phyloP scores from a whole-genome alignment of 805 yeast species.

The Priceomyces haplophilus region DNA sequence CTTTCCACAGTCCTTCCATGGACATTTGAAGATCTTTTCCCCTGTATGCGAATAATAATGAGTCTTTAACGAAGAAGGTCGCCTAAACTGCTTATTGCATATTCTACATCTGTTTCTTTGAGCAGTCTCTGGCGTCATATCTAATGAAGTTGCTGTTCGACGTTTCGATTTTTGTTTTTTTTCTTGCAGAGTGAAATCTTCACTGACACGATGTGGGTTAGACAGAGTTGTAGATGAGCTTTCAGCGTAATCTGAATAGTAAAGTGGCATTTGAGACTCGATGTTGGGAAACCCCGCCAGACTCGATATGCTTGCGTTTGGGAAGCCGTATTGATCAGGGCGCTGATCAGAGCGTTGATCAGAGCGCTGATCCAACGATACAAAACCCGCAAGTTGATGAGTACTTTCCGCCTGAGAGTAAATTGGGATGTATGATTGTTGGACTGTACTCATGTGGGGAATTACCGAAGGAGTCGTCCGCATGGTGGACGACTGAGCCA shows the following conservation, averaged over 20 bases:
- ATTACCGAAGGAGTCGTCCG: neutral
- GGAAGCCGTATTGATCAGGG: neutral
- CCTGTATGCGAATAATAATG: constrained; percentile 70
- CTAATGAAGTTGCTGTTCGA: constrained; percentile 19
- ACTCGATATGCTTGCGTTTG: neutral
- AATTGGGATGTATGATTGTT: neutral
- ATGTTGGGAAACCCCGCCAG: neutral
- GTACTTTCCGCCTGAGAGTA: neutral
- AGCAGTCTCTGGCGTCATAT: constrained; percentile 45
- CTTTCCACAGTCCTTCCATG: constrained; percentile 64
- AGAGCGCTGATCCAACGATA: neutral
- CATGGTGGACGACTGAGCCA: neutral
- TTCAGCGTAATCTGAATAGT: neutral
- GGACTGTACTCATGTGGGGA: neutral
- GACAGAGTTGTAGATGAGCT: neutral
- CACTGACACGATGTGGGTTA: neutral
- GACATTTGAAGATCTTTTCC: constrained; percentile 33
- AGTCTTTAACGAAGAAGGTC: constrained; percentile 79
- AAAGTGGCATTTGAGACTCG: neutral
- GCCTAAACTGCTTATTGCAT: constrained; percentile 73
- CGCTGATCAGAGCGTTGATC: too few relatives aligned
- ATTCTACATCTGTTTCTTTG: constrained; percentile 47
- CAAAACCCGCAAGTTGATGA: neutral
- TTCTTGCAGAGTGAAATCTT: constrained; percentile 2
- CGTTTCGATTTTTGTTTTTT: constrained; percentile 13